Evolutionary conservation across 1,284 basidiomycete species (phyloP).

Genomic region (Boletus smithii): DNA sequence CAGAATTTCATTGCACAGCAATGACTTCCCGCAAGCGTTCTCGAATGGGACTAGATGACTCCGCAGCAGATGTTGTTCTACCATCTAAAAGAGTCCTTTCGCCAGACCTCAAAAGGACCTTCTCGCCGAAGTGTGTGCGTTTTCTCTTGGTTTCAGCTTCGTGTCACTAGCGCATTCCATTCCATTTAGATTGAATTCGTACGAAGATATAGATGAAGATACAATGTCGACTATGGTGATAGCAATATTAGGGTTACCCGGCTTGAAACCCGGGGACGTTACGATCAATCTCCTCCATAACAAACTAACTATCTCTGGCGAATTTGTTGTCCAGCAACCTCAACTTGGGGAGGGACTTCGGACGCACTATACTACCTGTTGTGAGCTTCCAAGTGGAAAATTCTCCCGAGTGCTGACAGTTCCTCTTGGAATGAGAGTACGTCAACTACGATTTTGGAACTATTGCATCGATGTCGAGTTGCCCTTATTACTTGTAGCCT

Average conservation of each 20-base stretch:
- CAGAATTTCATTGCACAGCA: too few species aligned
- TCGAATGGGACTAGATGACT: too few species aligned
- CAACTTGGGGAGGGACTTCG: neutral
- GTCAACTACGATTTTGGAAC: neutral
- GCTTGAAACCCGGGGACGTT: neutral
- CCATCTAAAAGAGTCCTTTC: too few species aligned
- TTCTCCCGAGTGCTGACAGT: neutral
- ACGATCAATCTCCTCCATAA: neutral
- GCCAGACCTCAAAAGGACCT: too few species aligned
- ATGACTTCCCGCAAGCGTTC: too few species aligned
- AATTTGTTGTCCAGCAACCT: neutral
- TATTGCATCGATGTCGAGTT: neutral
- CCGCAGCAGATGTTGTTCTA: too few species aligned
- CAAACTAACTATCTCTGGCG: neutral
- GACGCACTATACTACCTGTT: neutral
- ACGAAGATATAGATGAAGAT: neutral
- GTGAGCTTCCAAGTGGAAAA: neutral
- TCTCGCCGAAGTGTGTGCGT: too few species aligned
- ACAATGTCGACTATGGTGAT: neutral
- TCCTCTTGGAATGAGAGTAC: neutral
- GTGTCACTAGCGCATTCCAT: too few species aligned
- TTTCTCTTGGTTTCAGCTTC: too few species aligned
- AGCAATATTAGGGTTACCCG: neutral
- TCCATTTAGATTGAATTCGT: neutral
- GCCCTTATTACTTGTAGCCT: neutral